Conservation (phyloP, 768 basidiomycete species). For the Amanita jacksonii region DNA sequence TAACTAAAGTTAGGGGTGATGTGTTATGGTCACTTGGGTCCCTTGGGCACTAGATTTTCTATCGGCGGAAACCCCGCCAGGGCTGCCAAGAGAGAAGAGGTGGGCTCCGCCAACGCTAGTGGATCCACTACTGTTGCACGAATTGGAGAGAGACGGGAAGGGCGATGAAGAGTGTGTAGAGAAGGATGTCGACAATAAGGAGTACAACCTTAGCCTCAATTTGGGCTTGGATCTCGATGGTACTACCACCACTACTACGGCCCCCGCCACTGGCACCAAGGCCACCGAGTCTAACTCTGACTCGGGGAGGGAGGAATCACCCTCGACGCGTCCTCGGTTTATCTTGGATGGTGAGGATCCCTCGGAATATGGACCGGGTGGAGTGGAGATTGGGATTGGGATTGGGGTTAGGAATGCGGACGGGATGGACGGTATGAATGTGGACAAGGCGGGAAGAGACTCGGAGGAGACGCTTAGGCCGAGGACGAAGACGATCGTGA, state of each 20-base stretch:
- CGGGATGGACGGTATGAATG: slow-evolving; percentile 10
- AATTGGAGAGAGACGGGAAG: slow-evolving; percentile 25
- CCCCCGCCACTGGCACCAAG: too few relatives aligned
- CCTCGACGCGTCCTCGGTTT: slow-evolving; percentile 24
- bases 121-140: slow-evolving; percentile 39
- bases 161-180: too few relatives aligned
- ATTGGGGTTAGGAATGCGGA: slow-evolving; percentile 2
- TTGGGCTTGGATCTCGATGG: too few relatives aligned
- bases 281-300: slow-evolving; percentile 8
- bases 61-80: slow-evolving; percentile 66
- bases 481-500: slow-evolving; percentile 31
- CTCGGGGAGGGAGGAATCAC: background rate
- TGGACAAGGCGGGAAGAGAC: slow-evolving; percentile 11
- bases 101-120: slow-evolving; percentile 21
- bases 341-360: slow-evolving; percentile 47
- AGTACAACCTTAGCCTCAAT: too few relatives aligned
- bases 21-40: too few relatives aligned
- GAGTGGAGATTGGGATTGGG: slow-evolving; percentile 6
- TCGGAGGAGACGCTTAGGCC: slow-evolving; percentile 63
- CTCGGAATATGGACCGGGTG: slow-evolving; percentile 14
- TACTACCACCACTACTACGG: too few relatives aligned
- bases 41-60: slow-evolving; percentile 93
- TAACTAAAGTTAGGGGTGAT: too few relatives aligned
- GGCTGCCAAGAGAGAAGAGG: slow-evolving; percentile 26
- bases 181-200: too few relatives aligned